These are phyloP conservation scores for Bothriochloa decipiens DNA, from an alignment of 176 grass and related monocot genomes.

Conservation along the genomic window DNA sequence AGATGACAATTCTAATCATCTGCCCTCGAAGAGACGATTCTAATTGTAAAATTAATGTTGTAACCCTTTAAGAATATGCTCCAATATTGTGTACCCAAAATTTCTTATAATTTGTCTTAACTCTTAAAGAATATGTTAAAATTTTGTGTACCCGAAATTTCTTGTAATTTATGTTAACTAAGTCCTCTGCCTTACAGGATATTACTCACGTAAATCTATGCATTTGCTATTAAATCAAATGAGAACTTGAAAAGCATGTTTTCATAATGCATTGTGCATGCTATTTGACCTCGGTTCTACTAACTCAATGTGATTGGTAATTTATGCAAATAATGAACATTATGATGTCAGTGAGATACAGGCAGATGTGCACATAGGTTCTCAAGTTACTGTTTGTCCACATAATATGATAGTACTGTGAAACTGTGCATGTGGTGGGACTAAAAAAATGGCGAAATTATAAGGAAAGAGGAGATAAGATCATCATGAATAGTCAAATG, in stretches of 20 bases:
- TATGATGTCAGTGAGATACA: neutral
- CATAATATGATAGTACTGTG: neutral
- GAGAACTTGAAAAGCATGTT: neutral
- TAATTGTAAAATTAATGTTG: neutral
- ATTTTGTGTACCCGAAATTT: neutral
- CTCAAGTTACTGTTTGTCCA: conserved; percentile 20
- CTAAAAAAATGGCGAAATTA: neutral
- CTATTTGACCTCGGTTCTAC: neutral
- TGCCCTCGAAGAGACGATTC: neutral
- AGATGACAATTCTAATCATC: conserved; percentile 28
- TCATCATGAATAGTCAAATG: conserved; percentile 16
- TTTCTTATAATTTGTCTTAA: neutral
- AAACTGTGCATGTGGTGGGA: neutral
- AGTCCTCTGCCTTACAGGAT: neutral
- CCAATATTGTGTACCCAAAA: neutral
- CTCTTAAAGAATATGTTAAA: neutral
- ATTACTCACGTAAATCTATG: neutral
- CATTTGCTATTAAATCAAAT: neutral
- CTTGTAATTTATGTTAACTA: neutral
- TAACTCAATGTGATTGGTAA: neutral
- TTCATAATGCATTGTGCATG: neutral
- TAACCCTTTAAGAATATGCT: neutral
- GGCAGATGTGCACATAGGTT: neutral
- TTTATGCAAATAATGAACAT: conserved; percentile 16
- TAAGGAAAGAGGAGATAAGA: neutral